These are phyloP conservation scores for Syzygium aromaticum DNA, from an alignment of 345 rosid genomes.

Conservation along the genomic window DNA sequence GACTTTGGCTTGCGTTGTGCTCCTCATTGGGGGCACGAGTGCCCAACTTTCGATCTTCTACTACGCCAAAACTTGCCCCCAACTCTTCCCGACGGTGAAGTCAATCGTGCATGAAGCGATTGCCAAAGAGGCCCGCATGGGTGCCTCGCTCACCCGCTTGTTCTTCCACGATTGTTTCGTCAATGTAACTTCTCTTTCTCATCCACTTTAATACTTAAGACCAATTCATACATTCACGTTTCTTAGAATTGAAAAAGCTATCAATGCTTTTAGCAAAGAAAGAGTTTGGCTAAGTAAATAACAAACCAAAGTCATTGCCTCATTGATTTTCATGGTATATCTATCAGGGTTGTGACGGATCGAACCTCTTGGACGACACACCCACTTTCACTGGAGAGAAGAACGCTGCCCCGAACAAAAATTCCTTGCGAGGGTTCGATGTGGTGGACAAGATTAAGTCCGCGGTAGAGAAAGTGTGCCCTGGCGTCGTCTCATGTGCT, in stretches of 20 bases:
- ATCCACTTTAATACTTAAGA: background rate
- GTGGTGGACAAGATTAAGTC: constrained; percentile 33
- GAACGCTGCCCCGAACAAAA: constrained; percentile 31
- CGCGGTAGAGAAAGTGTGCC: constrained; percentile 33
- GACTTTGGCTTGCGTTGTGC: constrained; percentile 21
- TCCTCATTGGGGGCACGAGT: constrained; percentile 9
- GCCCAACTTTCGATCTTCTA: constrained; percentile 70
- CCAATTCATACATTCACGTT: background rate
- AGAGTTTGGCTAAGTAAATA: background rate
- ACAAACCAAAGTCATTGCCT: too few species aligned
- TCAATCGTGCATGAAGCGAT: constrained; percentile 48
- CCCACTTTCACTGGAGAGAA: constrained; percentile 38
- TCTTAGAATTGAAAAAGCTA: background rate
- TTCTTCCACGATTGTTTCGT: constrained; percentile 95
- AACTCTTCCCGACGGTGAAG: constrained; percentile 38
- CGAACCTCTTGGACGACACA: constrained; percentile 36
- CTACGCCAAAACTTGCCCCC: constrained; percentile 67
- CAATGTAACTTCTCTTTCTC: constrained; percentile 37
- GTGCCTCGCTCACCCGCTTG: constrained; percentile 81
- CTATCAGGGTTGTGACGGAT: constrained; percentile 49
- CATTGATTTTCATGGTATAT: background rate
- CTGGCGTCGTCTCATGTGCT: constrained; percentile 43
- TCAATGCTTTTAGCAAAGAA: background rate
- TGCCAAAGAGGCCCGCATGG: constrained; percentile 41
- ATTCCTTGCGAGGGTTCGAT: constrained; percentile 35